phyloP scores from a whole-genome alignment of 768 basidiomycete genomes.

The Leccinum disarticulatum region DNA sequence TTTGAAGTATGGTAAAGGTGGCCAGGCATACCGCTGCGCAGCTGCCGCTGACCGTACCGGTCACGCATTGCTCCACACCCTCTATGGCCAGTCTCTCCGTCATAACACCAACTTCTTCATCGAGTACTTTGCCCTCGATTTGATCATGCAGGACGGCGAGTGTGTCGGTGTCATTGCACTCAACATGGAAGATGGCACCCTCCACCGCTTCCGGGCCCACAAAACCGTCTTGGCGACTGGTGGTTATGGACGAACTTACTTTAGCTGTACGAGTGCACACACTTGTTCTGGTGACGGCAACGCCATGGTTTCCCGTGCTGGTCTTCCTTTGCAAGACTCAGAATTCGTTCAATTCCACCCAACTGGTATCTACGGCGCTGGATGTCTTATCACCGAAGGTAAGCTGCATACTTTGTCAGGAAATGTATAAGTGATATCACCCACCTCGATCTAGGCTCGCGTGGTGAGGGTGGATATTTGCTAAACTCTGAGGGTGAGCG shows the following conservation, averaged over 20 bases:
- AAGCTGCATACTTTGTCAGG: conserved; percentile 12
- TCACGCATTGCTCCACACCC: conserved; percentile 96
- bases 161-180: conserved; percentile 99
- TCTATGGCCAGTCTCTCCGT: conserved; percentile 97
- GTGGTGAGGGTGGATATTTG: conserved; percentile 98
- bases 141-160: conserved; percentile 98
- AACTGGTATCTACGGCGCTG: conserved; percentile 98
- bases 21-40: conserved; percentile 98
- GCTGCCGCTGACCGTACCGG: conserved; percentile 99
- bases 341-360: conserved; percentile 99
- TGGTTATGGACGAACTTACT: conserved; percentile 97
- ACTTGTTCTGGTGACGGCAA: conserved; percentile 99
- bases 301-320: conserved; percentile 96
- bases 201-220: conserved; percentile 97
- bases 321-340: conserved; percentile 92
- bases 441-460: conserved; percentile 63
- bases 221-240: conserved; percentile 98
- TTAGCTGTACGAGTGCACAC: conserved; percentile 97
- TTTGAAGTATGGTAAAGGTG: conserved; percentile 94
- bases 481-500: conserved; percentile 98
- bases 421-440: conserved; percentile 2
- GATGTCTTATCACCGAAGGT: conserved; percentile 99
- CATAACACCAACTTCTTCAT: conserved; percentile 99
- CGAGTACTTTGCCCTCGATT: conserved; percentile 98
- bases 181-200: conserved; percentile 99